Percentiles rank a stretch among this genome's conserved stretches.
These are phyloP conservation scores for Geranomyces variabilis DNA, from an alignment of 192 early-diverging fungal genomes.

Conservation along the genomic window DNA sequence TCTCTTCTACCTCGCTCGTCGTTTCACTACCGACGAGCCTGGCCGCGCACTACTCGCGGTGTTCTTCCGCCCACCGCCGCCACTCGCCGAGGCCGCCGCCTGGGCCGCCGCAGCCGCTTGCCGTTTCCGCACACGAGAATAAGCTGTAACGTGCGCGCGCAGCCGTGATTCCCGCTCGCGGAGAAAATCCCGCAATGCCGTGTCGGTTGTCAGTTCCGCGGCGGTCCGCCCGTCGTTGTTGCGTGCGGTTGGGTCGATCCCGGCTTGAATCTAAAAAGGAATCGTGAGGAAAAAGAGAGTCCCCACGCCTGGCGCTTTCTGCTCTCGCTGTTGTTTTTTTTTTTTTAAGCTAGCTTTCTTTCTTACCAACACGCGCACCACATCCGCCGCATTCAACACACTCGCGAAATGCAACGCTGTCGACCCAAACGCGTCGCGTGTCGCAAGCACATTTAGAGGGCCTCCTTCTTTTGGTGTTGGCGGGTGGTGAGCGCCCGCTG, in stretches of 20 bases:
- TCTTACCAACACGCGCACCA: conserved; percentile 22
- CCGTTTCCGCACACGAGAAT: not conserved
- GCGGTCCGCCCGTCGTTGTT: conserved; percentile 31
- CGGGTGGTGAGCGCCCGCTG: no score
- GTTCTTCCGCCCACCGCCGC: no score
- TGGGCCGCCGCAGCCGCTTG: not conserved
- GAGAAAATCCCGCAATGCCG: conserved; percentile 5
- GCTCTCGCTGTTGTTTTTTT: no score
- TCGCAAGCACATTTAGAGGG: conserved; percentile 10
- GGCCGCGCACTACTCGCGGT: not conserved
- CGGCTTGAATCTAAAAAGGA: conserved; percentile 16
- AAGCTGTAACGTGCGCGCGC: not conserved
- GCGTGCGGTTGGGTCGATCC: conserved; percentile 14
- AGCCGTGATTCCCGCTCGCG: not conserved
- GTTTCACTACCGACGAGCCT: not conserved
- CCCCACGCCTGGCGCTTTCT: no score
- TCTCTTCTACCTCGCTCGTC: no score
- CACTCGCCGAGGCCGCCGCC: not conserved
- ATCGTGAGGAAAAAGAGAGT: not conserved
- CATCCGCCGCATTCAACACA: conserved; percentile 13
- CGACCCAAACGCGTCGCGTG: conserved; percentile 21
- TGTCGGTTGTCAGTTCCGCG: conserved; percentile 24
- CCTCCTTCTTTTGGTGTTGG: not conserved
- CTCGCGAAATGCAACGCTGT: conserved; percentile 32
- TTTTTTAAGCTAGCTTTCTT: not conserved